Evolutionary conservation across 2,329 filamentous ascomycete genomes (phyloP), one percentile per base, ranked within the genome.

Genomic region (Capronia americana): DNA sequence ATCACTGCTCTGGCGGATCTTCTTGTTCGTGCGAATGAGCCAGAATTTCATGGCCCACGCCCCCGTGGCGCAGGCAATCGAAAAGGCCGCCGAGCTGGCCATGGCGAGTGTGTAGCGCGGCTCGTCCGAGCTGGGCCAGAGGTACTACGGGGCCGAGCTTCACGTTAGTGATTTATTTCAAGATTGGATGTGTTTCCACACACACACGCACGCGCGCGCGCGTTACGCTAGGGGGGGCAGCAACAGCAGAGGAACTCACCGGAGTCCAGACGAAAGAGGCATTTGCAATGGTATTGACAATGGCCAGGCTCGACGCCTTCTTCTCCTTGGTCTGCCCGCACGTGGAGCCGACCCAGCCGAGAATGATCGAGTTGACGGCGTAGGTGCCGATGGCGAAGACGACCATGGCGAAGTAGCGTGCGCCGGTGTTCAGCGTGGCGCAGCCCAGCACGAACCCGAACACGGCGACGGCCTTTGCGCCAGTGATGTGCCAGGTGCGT

Each of bases 181-280:
- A 20, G 17, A 14, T 24, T 26, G 20, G 14, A 26, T 8, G n/a
- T n/a, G n/a, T n/a, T n/a, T n/a, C n/a, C n/a, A n/a, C n/a, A n/a
- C n/a, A n/a, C n/a, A n/a, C n/a, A n/a, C n/a, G n/a, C n/a, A n/a
- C n/a, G n/a, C n/a, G n/a, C 30, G 8, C 4, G 12, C 34, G n/a
- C 17, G 38, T n/a, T 17, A 8, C 14, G 17, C 2, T 17, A 17
- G 34, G 14, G 34, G 8, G 8, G 32, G 32, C 7, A 28, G 23
- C 11, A n/a, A 38, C n/a, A 44, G 55, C 17, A 23, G n/a, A 46
- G 12, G 17, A 26, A 38, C 55, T 17, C 34, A 57, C 55, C 64
- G 82, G 84, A 0, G 87, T 87, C 73, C 90, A 92, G 70, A 93
- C 92, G 56, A 84, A 88, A 46, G 86, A 87, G 6, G 84, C 82